Conservation (phyloP, 2,329 filamentous ascomycete genomes). For the Septoria petroselini region DNA sequence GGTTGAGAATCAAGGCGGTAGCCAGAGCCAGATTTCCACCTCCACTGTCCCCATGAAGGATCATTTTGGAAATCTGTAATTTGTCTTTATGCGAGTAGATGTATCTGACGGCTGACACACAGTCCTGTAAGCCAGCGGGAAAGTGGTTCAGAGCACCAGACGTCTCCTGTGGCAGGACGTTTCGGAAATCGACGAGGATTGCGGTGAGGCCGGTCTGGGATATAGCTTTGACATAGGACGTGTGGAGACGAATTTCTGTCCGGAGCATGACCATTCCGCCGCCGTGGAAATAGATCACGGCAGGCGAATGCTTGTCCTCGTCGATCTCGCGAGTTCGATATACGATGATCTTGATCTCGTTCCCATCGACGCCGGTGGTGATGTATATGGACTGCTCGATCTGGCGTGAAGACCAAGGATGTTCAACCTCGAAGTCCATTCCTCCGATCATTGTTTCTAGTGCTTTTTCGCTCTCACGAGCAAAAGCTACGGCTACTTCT, state of each 20-base stretch:
- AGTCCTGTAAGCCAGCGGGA: slow-evolving; percentile 33
- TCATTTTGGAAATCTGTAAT: slow-evolving; percentile 28
- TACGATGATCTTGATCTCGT: slow-evolving; percentile 23
- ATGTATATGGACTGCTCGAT: background rate
- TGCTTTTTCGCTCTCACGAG: background rate
- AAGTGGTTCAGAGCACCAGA: slow-evolving; percentile 31
- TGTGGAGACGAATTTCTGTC: slow-evolving; percentile 16
- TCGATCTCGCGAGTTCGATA: background rate
- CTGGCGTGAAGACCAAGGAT: background rate
- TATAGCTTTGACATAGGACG: slow-evolving; percentile 25
- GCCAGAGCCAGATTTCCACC: slow-evolving; percentile 34
- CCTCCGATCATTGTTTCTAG: slow-evolving; percentile 7
- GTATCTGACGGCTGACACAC: slow-evolving; percentile 25
- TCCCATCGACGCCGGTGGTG: slow-evolving; percentile 21
- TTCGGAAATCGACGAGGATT: slow-evolving; percentile 33
- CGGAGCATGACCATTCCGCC: slow-evolving; percentile 29
- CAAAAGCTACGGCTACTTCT: background rate
- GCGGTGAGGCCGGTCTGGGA: slow-evolving; percentile 25
- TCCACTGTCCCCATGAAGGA: slow-evolving; percentile 33
- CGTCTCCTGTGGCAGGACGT: no score
- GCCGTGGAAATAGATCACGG: slow-evolving; percentile 32
- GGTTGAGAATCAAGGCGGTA: slow-evolving; percentile 29
- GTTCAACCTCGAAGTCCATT: background rate
- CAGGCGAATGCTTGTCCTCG: slow-evolving; percentile 17
- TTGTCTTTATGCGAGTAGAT: slow-evolving; percentile 24